Conservation (phyloP, 2,329 filamentous ascomycete genomes). For the Knoxdaviesia proteae region DNA sequence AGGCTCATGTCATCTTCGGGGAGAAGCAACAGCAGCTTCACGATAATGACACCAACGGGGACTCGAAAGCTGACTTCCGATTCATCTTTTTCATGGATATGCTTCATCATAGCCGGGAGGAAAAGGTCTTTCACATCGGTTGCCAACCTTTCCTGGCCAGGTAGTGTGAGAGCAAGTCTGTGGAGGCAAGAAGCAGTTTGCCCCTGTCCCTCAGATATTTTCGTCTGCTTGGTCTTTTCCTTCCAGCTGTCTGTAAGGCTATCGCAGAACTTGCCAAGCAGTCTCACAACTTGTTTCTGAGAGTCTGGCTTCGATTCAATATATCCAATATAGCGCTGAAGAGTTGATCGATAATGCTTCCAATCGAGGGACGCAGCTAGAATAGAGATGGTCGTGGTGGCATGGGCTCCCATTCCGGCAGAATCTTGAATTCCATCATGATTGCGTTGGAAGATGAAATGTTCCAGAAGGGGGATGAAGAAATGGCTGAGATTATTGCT, state of each 20-base stretch:
- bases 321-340: constrained; percentile 69
- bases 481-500: constrained; percentile 68
- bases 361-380: constrained; percentile 65
- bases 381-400: constrained; percentile 58
- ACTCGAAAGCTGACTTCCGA: constrained; percentile 83
- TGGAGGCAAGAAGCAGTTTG: constrained; percentile 2
- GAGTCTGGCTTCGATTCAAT: constrained; percentile 60
- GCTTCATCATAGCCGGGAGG: constrained; percentile 58
- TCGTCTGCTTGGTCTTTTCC: constrained; percentile 8
- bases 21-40: constrained; percentile 69
- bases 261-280: constrained; percentile 67
- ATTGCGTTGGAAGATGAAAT: constrained; percentile 66
- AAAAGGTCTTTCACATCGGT: constrained; percentile 56
- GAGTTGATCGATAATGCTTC: constrained; percentile 70
- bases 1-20: constrained; percentile 51
- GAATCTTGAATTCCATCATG: constrained; percentile 11
- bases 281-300: constrained; percentile 67
- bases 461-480: constrained; percentile 78
- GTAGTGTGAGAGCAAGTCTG: constrained; percentile 42
- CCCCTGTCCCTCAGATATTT: neutral
- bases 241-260: constrained; percentile 28
- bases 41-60: constrained; percentile 69
- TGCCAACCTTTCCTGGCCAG: constrained; percentile 43
- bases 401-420: constrained; percentile 60
- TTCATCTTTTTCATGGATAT: constrained; percentile 88